Evolutionary conservation across 805 yeast species (phyloP).

Genomic region (Scheffersomyces coipomensis): DNA sequence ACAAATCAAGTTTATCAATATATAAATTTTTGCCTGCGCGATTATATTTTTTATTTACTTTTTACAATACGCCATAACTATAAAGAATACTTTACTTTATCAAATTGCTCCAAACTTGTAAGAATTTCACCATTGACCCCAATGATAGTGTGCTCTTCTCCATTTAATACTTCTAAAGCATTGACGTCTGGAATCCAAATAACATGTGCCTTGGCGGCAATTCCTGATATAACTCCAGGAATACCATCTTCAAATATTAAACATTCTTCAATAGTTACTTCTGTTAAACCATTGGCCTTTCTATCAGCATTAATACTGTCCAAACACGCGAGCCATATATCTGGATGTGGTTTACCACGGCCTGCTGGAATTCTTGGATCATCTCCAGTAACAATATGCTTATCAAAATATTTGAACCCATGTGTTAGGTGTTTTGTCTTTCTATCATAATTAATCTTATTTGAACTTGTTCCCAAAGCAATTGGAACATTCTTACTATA

Average conservation of each 20-base stretch:
- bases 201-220: slow-evolving; percentile 79
- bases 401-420: slow-evolving; percentile 62
- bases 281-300: slow-evolving; percentile 33
- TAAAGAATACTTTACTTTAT: slow-evolving; percentile 14
- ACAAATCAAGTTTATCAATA: background rate
- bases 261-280: slow-evolving; percentile 72
- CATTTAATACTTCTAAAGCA: slow-evolving; percentile 56
- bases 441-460: slow-evolving; percentile 52
- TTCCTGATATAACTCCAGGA: slow-evolving; percentile 86
- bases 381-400: slow-evolving; percentile 82
- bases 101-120: slow-evolving; percentile 48
- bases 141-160: slow-evolving; percentile 48
- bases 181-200: slow-evolving; percentile 91
- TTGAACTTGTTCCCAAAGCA: slow-evolving; percentile 89
- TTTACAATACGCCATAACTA: slow-evolving; percentile 2
- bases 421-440: slow-evolving; percentile 71
- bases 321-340: slow-evolving; percentile 85
- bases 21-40: background rate
- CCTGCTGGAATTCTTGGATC: slow-evolving; percentile 80
- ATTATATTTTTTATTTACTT: background rate
- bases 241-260: slow-evolving; percentile 93
- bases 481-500: slow-evolving; percentile 61
- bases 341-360: slow-evolving; percentile 91
- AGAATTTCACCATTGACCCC: slow-evolving; percentile 60
- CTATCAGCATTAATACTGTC: slow-evolving; percentile 61